These are phyloP conservation scores for Diaporthe citriasiana DNA, from an alignment of 2,329 filamentous ascomycete genomes.

Conservation along the genomic window DNA sequence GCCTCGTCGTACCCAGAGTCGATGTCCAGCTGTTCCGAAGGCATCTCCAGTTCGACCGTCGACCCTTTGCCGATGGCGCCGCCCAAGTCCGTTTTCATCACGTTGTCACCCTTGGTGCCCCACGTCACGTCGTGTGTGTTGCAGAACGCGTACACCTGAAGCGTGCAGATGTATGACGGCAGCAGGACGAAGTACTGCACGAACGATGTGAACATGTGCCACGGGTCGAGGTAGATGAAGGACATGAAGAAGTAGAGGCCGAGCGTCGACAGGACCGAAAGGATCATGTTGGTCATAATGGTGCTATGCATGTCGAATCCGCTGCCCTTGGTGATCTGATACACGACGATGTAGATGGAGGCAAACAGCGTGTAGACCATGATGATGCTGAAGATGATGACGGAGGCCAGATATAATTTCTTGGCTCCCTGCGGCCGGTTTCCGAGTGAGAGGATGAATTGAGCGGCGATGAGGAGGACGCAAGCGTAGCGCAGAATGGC, in stretches of 20 bases:
- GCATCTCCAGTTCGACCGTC: conserved; percentile 96
- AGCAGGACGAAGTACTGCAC: conserved; percentile 94
- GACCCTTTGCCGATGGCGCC: conserved; percentile 82
- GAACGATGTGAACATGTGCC: conserved; percentile 97
- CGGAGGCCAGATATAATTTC: conserved; percentile 87
- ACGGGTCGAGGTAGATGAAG: conserved; percentile 96
- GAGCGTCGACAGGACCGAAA: conserved; percentile 89
- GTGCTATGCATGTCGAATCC: conserved; percentile 81
- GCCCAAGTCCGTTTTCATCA: conserved; percentile 92
- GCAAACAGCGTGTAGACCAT: conserved; percentile 97
- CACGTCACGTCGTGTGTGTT: conserved; percentile 99
- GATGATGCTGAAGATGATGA: conserved; percentile 92
- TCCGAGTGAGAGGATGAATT: conserved; percentile 96
- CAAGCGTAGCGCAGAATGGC: conserved; percentile 87
- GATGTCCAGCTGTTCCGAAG: conserved; percentile 96
- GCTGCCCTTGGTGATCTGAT: conserved; percentile 75
- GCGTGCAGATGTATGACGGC: conserved; percentile 94
- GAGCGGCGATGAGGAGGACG: conserved; percentile 89
- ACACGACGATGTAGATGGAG: conserved; percentile 87
- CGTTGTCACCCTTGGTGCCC: conserved; percentile 99
- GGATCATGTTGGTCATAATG: conserved; percentile 93
- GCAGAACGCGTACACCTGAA: conserved; percentile 99
- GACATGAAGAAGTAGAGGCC: conserved; percentile 97
- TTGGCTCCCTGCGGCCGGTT: conserved; percentile 96
- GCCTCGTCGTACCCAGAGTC: conserved; percentile 98